phyloP scores from a whole-genome alignment of 768 basidiomycete genomes.

The Phanerodontia chrysosporium region DNA sequence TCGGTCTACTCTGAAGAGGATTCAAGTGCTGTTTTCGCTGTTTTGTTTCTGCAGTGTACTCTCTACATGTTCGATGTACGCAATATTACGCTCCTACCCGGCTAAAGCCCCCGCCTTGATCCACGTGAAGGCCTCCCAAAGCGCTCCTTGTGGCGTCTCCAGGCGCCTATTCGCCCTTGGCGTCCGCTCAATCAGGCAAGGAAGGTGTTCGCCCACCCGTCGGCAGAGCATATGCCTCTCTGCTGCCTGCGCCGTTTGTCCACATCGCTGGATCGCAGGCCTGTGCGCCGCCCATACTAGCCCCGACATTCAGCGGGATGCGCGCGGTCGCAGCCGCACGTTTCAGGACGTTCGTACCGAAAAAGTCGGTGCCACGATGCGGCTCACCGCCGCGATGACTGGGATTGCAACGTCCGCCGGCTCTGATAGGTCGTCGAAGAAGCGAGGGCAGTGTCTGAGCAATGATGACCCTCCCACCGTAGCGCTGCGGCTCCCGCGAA shows the following conservation, averaged over 20 bases:
- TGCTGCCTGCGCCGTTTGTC: background rate
- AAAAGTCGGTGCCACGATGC: background rate
- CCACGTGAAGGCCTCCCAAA: background rate
- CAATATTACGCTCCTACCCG: background rate
- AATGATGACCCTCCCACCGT: background rate
- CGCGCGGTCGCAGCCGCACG: background rate
- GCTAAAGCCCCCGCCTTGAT: background rate
- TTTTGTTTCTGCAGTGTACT: background rate
- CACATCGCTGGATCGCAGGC: background rate
- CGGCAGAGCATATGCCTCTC: background rate
- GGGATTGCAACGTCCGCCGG: background rate
- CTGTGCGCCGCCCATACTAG: background rate
- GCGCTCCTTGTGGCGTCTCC: conserved; percentile 3
- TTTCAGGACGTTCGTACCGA: background rate
- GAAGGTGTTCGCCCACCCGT: background rate
- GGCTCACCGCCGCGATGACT: background rate
- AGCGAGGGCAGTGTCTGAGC: background rate
- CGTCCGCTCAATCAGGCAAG: conserved; percentile 1
- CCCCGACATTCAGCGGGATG: background rate
- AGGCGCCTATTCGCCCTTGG: background rate
- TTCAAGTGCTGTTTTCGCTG: background rate
- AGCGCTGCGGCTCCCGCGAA: background rate
- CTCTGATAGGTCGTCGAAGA: background rate
- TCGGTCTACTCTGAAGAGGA: background rate
- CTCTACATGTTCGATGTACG: background rate